These are phyloP conservation scores for Colletotrichum sp. DNA, from an alignment of 2,329 filamentous ascomycete species.

Conservation along the genomic window DNA sequence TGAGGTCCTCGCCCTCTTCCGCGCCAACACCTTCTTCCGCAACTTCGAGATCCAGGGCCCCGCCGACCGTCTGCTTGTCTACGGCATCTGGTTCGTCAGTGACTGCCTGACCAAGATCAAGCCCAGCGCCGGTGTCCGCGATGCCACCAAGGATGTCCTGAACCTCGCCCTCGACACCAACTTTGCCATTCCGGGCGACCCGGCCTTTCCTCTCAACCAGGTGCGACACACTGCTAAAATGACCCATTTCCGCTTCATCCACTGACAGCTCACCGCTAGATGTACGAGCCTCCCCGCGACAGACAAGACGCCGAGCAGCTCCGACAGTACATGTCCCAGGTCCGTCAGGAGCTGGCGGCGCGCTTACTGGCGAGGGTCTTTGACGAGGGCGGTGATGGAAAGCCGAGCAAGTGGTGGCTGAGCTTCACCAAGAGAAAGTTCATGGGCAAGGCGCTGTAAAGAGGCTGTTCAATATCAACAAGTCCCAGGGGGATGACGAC, in stretches of 20 bases:
- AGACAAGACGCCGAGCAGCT: slow-evolving; percentile 89
- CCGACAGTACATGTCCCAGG: slow-evolving; percentile 88
- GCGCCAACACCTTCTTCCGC: slow-evolving; percentile 98
- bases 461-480: neutral
- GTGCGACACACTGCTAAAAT: slow-evolving; percentile 38
- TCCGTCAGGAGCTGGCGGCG: slow-evolving; percentile 87
- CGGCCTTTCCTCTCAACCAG: slow-evolving; percentile 92
- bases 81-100: slow-evolving; percentile 93
- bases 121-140: slow-evolving; percentile 67
- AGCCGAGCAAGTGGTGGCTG: slow-evolving; percentile 89
- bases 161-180: slow-evolving; percentile 91
- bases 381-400: slow-evolving; percentile 74
- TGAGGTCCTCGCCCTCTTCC: slow-evolving; percentile 90
- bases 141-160: slow-evolving; percentile 76
- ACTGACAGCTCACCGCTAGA: slow-evolving; percentile 45
- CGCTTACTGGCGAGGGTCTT: slow-evolving; percentile 88
- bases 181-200: slow-evolving; percentile 94
- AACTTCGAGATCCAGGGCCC: slow-evolving; percentile 99
- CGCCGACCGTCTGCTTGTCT: slow-evolving; percentile 92
- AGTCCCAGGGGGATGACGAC: neutral
- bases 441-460: slow-evolving; percentile 89
- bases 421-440: slow-evolving; percentile 99
- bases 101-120: slow-evolving; percentile 90
- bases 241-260: neutral
- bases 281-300: slow-evolving; percentile 88